These are phyloP conservation scores for Hibiscus tridactylites DNA, from an alignment of 345 rosid species.

Conservation along the genomic window DNA sequence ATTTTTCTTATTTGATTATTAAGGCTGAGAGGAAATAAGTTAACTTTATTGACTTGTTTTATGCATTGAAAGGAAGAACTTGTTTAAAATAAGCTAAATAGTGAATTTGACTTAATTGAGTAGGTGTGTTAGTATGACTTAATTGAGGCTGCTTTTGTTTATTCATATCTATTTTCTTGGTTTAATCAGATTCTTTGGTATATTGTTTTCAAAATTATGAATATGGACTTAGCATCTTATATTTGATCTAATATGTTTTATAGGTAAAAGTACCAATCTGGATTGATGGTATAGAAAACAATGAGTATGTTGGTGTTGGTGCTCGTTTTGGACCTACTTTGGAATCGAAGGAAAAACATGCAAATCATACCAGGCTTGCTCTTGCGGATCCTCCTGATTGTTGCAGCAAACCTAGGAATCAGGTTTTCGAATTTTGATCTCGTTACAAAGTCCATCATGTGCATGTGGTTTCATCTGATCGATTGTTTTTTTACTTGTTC, in stretches of 20 bases:
- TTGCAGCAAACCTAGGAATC: conserved; percentile 39
- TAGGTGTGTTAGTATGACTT: neutral
- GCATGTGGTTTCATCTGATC: neutral
- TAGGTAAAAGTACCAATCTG: conserved; percentile 65
- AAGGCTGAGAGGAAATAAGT: neutral
- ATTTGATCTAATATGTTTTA: neutral
- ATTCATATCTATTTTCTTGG: neutral
- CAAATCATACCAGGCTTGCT: conserved; percentile 35
- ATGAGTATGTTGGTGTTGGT: conserved; percentile 71
- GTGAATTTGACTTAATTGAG: neutral
- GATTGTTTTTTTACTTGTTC: neutral
- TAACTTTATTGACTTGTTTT: neutral
- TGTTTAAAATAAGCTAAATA: neutral
- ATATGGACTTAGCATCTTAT: neutral
- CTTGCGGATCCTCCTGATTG: conserved; percentile 65
- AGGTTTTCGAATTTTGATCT: conserved; percentile 31
- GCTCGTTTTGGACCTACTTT: conserved; percentile 69
- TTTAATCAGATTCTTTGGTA: neutral
- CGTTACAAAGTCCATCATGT: neutral
- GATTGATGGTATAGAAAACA: conserved; percentile 39
- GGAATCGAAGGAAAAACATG: conserved; percentile 63
- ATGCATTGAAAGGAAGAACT: neutral
- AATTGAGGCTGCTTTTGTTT: neutral
- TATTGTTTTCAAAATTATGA: neutral
- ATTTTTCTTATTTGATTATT: neutral